Conservation (phyloP, 208 protist genomes). For the Naegleria gruberi region DNA sequence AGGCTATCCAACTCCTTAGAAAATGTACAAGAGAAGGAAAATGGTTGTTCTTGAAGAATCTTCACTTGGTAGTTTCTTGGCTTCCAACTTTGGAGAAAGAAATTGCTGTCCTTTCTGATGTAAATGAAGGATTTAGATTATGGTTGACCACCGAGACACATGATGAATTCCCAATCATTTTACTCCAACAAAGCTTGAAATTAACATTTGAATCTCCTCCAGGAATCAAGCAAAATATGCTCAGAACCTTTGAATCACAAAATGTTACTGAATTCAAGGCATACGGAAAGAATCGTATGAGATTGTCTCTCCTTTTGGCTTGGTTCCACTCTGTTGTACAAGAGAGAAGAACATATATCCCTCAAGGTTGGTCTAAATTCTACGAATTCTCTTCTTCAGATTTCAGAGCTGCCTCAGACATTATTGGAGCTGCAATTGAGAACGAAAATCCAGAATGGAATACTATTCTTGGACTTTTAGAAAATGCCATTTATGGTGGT, state of each 20-base stretch:
- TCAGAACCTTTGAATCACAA: constrained; percentile 80
- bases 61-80: constrained; percentile 90
- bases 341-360: constrained; percentile 89
- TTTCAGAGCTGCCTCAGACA: constrained; percentile 74
- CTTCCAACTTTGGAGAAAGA: constrained; percentile 78
- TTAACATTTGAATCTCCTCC: constrained; percentile 90
- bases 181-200: constrained; percentile 87
- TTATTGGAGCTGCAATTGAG: constrained; percentile 59
- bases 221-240: constrained; percentile 85
- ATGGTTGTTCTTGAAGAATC: constrained; percentile 92
- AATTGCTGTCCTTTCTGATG: constrained; percentile 62
- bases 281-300: constrained; percentile 51
- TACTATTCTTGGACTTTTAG: constrained; percentile 80
- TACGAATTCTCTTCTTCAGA: constrained; percentile 92
- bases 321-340: constrained; percentile 91
- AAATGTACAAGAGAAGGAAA: constrained; percentile 62
- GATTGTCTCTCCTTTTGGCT: constrained; percentile 83
- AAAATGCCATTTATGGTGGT: constrained; percentile 89
- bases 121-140: constrained; percentile 76
- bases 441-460: constrained; percentile 64
- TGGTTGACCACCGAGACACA: constrained; percentile 91
- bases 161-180: constrained; percentile 78
- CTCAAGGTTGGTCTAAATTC: constrained; percentile 92
- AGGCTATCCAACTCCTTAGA: constrained; percentile 67
- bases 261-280: constrained; percentile 48